These are phyloP conservation scores for Penicillium diatomitis DNA, from an alignment of 495 filamentous ascomycete species.

Conservation along the genomic window DNA sequence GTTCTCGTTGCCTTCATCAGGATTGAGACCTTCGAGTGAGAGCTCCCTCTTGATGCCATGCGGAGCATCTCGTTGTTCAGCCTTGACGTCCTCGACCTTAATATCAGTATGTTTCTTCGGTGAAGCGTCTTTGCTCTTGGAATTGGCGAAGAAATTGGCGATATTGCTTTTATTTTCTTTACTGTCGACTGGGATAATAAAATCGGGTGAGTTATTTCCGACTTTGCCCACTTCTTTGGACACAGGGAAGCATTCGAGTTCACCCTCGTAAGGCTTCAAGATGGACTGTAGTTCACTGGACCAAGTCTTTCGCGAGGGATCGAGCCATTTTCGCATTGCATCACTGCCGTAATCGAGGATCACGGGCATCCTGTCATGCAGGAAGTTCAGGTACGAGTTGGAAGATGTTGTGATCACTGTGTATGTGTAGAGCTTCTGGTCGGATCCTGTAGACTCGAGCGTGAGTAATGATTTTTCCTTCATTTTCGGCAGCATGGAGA, in stretches of 20 bases:
- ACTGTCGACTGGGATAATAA: conserved; percentile 73
- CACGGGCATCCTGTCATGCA: conserved; percentile 94
- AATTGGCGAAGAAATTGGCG: conserved; percentile 76
- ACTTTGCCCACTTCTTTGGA: conserved; percentile 89
- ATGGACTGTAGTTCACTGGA: conserved; percentile 65
- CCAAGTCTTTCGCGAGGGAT: conserved; percentile 64
- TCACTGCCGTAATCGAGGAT: conserved; percentile 72
- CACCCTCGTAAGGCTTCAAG: conserved; percentile 67
- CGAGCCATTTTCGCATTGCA: conserved; percentile 68
- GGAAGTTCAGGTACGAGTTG: conserved; percentile 66
- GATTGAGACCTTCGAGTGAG: conserved; percentile 16
- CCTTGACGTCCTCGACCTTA: conserved; percentile 20
- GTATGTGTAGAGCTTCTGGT: conserved; percentile 72
- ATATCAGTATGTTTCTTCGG: conserved; percentile 6
- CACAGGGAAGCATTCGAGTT: conserved; percentile 79
- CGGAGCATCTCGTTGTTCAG: conserved; percentile 39
- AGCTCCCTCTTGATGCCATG: conserved; percentile 52
- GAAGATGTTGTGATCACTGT: conserved; percentile 86
- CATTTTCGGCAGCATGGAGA: no score
- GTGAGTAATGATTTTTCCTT: no score
- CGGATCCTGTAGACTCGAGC: conserved; percentile 23
- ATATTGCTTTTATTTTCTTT: conserved; percentile 86
- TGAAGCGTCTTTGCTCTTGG: conserved; percentile 30
- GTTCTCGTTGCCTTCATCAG: conserved; percentile 6
- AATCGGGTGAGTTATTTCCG: conserved; percentile 77